These are phyloP conservation scores for Novymonas esmeraldas DNA, from an alignment of 208 protist genomes.

Conservation along the genomic window DNA sequence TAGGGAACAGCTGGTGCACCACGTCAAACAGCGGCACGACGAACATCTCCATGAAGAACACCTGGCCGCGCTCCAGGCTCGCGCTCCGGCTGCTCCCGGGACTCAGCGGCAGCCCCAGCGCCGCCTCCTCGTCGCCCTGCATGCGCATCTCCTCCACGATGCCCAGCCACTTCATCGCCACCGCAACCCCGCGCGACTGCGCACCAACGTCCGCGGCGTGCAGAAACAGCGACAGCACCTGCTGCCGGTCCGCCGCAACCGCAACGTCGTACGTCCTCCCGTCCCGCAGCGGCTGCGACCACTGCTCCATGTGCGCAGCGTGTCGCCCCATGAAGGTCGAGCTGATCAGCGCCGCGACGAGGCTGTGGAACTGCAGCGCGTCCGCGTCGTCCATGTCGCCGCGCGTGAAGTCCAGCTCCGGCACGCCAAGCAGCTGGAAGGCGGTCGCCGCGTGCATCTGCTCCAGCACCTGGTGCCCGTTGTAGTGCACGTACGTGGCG, in stretches of 20 bases:
- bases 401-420: constrained; percentile 63
- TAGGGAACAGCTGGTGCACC: constrained; percentile 66
- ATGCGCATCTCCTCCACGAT: constrained; percentile 77
- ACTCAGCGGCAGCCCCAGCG: constrained; percentile 46
- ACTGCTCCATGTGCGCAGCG: constrained; percentile 31
- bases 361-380: constrained; percentile 62
- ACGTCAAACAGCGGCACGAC: constrained; percentile 76
- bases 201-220: constrained; percentile 85
- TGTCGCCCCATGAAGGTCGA: constrained; percentile 78
- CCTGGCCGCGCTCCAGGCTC: constrained; percentile 43
- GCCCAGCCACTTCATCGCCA: constrained; percentile 75
- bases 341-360: constrained; percentile 52
- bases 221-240: constrained; percentile 64
- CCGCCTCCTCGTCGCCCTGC: constrained; percentile 75
- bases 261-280: constrained; percentile 39
- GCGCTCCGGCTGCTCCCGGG: constrained; percentile 43
- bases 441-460: constrained; percentile 78
- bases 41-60: constrained; percentile 77
- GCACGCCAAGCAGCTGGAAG: constrained; percentile 52
- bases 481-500: constrained; percentile 55
- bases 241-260: constrained; percentile 42
- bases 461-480: constrained; percentile 60
- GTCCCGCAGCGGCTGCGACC: constrained; percentile 22
- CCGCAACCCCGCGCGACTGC: constrained; percentile 46
- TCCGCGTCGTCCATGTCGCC: constrained; percentile 44